These are phyloP conservation scores for Hirschfeldia incana DNA, from an alignment of 345 rosid species.

Conservation along the genomic window DNA sequence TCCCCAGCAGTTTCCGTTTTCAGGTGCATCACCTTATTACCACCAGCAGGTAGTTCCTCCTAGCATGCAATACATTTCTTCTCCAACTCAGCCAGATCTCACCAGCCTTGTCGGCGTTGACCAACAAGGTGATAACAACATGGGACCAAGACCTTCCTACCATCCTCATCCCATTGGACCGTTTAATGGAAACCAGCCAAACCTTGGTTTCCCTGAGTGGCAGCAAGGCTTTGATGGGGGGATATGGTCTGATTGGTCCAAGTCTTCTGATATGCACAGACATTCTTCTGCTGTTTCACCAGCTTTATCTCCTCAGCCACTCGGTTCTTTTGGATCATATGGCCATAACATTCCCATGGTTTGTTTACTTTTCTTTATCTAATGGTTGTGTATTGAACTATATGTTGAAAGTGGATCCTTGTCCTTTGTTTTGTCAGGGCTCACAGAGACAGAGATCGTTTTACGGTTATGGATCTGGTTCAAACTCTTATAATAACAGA, in stretches of 20 bases:
- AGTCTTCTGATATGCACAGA: slow-evolving; percentile 70
- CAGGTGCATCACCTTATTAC: slow-evolving; percentile 59
- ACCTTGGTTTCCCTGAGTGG: slow-evolving; percentile 65
- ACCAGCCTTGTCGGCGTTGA: slow-evolving; percentile 54
- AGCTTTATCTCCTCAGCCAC: slow-evolving; percentile 76
- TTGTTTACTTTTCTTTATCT: slow-evolving; percentile 25
- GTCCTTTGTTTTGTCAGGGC: slow-evolving; percentile 45
- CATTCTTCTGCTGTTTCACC: slow-evolving; percentile 64
- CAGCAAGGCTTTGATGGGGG: slow-evolving; percentile 82
- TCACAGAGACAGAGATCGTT: slow-evolving; percentile 69
- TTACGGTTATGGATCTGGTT: slow-evolving; percentile 63
- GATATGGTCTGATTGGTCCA: slow-evolving; percentile 78
- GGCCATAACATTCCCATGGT: slow-evolving; percentile 73
- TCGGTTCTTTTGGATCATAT: slow-evolving; percentile 56
- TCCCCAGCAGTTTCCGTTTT: slow-evolving; percentile 69
- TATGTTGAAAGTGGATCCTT: slow-evolving; percentile 6
- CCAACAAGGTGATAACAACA: slow-evolving; percentile 72
- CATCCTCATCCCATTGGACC: slow-evolving; percentile 71
- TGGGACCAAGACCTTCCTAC: slow-evolving; percentile 70
- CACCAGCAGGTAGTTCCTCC: slow-evolving; percentile 72
- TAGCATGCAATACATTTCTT: slow-evolving; percentile 64
- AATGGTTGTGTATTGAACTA: neutral
- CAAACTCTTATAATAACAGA: slow-evolving; percentile 57
- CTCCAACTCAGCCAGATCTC: slow-evolving; percentile 70
- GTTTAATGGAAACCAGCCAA: slow-evolving; percentile 65